phyloP scores from a whole-genome alignment of 441 rosid genomes.

The Melastoma candidum region DNA sequence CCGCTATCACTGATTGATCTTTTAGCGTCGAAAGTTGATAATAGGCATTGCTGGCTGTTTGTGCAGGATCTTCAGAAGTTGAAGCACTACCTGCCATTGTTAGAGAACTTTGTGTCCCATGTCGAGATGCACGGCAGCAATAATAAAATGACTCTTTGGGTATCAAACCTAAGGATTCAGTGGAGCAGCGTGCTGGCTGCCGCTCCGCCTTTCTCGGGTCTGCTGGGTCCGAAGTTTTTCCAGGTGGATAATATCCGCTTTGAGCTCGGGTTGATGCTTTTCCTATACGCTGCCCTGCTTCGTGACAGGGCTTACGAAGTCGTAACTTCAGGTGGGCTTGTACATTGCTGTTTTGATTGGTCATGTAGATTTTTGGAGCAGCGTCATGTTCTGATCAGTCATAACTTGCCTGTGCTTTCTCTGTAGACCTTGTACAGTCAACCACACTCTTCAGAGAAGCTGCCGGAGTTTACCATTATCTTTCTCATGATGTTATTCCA shows the following conservation, averaged over 20 bases:
- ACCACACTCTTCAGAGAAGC: constrained; percentile 63
- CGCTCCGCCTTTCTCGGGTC: constrained; percentile 37
- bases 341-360: not conserved
- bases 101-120: constrained; percentile 51
- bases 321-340: constrained; percentile 36
- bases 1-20: too few relatives aligned
- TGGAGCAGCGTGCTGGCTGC: constrained; percentile 56
- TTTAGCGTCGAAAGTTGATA: too few relatives aligned
- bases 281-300: constrained; percentile 48
- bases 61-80: constrained; percentile 55
- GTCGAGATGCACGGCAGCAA: constrained; percentile 28
- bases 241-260: constrained; percentile 49
- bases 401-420: constrained; percentile 5
- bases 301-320: constrained; percentile 62
- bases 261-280: constrained; percentile 58
- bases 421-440: constrained; percentile 42
- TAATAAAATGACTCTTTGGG: constrained; percentile 23
- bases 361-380: not conserved
- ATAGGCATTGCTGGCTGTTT: constrained; percentile 1
- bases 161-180: constrained; percentile 50
- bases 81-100: constrained; percentile 52
- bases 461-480: constrained; percentile 58
- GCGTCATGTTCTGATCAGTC: not conserved
- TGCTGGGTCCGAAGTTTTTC: constrained; percentile 42
- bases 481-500: constrained; percentile 49